phyloP scores from a whole-genome alignment of 2,329 filamentous ascomycete genomes.

The Fusarium sulawesiense region DNA sequence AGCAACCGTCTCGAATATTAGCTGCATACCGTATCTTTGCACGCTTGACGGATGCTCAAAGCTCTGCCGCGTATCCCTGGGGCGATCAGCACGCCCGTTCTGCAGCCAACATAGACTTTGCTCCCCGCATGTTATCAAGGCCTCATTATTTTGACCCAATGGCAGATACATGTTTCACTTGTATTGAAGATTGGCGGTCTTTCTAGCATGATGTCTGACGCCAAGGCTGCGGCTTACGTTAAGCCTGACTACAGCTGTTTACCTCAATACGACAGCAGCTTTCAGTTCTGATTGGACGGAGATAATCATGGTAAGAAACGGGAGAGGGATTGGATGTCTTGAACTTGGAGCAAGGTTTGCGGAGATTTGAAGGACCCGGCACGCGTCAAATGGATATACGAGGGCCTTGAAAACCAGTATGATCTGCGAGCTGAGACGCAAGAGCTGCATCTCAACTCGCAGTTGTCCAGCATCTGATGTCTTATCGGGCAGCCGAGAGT shows the following conservation, averaged over 20 bases:
- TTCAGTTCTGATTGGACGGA: not conserved
- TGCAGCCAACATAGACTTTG: not conserved
- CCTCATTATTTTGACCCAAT: no score
- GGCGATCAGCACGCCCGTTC: not conserved
- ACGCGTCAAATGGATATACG: not conserved
- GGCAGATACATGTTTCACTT: no score
- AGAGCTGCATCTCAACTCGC: not conserved
- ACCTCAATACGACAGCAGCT: not conserved
- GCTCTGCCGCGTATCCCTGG: not conserved
- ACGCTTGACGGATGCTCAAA: not conserved
- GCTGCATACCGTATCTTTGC: not conserved
- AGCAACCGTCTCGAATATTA: no score
- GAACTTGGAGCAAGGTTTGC: not conserved
- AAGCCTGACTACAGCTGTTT: not conserved
- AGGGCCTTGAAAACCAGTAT: not conserved
- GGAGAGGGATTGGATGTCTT: not conserved
- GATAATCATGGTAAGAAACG: not conserved
- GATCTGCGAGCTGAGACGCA: not conserved
- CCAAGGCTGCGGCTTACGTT: not conserved
- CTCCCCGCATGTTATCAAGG: not conserved
- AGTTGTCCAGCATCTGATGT: not conserved
- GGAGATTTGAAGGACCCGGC: not conserved
- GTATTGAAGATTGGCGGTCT: not conserved
- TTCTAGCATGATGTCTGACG: not conserved
- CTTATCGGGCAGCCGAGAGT: not conserved